A percentile compares a stretch with the other conserved stretches of the same genome.
These are phyloP conservation scores for Prunus davidiana DNA, from an alignment of 306 rosid genomes.

Conservation along the genomic window DNA sequence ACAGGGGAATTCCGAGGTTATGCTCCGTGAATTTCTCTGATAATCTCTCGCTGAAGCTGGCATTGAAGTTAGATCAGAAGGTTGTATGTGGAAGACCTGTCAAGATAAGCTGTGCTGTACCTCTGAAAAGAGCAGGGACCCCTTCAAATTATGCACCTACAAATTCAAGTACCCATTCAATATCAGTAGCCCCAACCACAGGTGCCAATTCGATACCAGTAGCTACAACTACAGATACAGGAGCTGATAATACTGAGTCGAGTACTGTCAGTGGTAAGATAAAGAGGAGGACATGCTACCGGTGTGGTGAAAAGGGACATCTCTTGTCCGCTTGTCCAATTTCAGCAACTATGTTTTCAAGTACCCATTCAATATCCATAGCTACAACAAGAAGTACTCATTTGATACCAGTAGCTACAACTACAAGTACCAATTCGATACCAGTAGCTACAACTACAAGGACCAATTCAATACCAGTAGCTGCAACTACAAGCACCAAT, in stretches of 20 bases:
- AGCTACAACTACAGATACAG: background rate
- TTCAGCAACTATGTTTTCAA: background rate
- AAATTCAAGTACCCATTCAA: background rate
- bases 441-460: conserved; percentile 17
- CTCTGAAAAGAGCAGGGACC: conserved; percentile 44
- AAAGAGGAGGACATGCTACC: conserved; percentile 67
- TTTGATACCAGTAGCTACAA: background rate
- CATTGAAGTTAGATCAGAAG: conserved; percentile 70
- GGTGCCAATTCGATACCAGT: background rate
- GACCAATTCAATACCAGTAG: background rate
- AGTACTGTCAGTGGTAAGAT: conserved; percentile 42
- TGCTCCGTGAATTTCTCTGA: conserved; percentile 74
- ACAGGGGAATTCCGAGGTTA: conserved; percentile 83
- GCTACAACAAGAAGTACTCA: background rate
- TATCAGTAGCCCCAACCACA: background rate
- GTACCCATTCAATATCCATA: background rate
- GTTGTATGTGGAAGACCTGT: conserved; percentile 61
- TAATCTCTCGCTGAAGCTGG: conserved; percentile 52
- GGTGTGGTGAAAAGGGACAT: conserved; percentile 83
- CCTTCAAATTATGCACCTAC: conserved; percentile 20
- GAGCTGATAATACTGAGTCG: background rate
- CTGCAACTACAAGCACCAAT: background rate
- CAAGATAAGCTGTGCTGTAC: conserved; percentile 82
- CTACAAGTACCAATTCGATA: conserved; percentile 2
- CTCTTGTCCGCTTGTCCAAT: conserved; percentile 54